Conservation (phyloP, 495 filamentous ascomycete genomes). For the Talaromyces nanjingensis region DNA sequence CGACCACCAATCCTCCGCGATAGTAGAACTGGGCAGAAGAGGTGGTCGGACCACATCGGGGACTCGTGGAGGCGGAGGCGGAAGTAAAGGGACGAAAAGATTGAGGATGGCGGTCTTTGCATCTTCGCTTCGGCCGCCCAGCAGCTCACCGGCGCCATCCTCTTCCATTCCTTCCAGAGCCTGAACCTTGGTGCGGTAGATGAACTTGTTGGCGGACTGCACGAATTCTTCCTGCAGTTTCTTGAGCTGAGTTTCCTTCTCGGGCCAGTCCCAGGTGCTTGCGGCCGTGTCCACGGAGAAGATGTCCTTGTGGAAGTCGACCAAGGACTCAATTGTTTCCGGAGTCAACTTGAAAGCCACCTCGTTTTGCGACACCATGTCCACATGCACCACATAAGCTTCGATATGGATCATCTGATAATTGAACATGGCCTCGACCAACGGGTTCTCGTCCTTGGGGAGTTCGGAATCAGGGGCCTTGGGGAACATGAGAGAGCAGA, state of each 20-base stretch:
- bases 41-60: constrained; percentile 85
- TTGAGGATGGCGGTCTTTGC: constrained; percentile 82
- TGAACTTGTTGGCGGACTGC: constrained; percentile 95
- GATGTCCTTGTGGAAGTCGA: constrained; percentile 96
- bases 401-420: constrained; percentile 92
- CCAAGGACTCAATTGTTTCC: constrained; percentile 89
- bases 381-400: constrained; percentile 97
- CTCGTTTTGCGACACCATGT: constrained; percentile 97
- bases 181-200: constrained; percentile 83
- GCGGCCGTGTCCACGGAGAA: constrained; percentile 87
- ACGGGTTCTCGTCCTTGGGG: constrained; percentile 74
- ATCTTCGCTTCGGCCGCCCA: constrained; percentile 87
- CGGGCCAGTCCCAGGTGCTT: constrained; percentile 90
- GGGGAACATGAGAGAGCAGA: constrained; percentile 87
- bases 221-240: constrained; percentile 97
- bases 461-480: constrained; percentile 88
- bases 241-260: constrained; percentile 94
- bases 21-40: constrained; percentile 81
- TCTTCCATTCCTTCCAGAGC: constrained; percentile 95
- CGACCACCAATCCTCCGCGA: constrained; percentile 73
- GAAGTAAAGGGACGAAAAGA: constrained; percentile 82
- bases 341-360: constrained; percentile 98
- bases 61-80: constrained; percentile 87
- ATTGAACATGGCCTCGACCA: constrained; percentile 88
- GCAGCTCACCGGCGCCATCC: constrained; percentile 89